Percentiles rank a stretch among this genome's conserved stretches.
Evolutionary conservation across 352 stramenopile species (phyloP).

Genomic region (Phytophthora lateralis): DNA sequence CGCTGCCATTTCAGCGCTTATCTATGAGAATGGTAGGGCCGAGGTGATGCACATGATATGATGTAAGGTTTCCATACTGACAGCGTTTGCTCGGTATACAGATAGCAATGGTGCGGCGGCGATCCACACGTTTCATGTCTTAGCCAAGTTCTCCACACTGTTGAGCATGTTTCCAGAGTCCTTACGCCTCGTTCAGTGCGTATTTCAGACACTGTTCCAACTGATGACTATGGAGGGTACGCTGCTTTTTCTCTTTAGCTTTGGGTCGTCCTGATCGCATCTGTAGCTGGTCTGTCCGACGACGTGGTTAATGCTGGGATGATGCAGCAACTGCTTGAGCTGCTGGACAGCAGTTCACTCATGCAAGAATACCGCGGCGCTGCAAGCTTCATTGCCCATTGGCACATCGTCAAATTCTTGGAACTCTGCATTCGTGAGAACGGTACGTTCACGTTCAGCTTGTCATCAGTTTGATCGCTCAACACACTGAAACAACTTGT

Average conservation of each 20-base stretch:
- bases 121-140: conserved; percentile 30
- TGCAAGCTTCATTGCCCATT: conserved; percentile 42
- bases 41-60: not conserved
- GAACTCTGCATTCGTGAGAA: conserved; percentile 47
- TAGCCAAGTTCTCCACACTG: conserved; percentile 35
- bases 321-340: conserved; percentile 40
- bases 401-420: conserved; percentile 60
- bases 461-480: not conserved
- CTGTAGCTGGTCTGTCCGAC: conserved; percentile 21
- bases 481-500: not conserved
- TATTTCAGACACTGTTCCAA: conserved; percentile 54
- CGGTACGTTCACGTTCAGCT: conserved; percentile 22
- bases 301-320: conserved; percentile 39
- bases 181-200: conserved; percentile 24
- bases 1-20: conserved; percentile 36
- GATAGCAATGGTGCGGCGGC: conserved; percentile 31
- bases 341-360: conserved; percentile 34
- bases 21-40: conserved; percentile 55
- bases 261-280: not conserved
- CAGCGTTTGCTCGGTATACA: conserved; percentile 4
- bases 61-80: not conserved
- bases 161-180: conserved; percentile 28
- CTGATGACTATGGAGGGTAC: conserved; percentile 45
- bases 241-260: not conserved
- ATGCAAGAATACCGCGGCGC: conserved; percentile 26